Evolutionary conservation across 441 rosid species (phyloP).

Genomic region (Mallotus japonicus): DNA sequence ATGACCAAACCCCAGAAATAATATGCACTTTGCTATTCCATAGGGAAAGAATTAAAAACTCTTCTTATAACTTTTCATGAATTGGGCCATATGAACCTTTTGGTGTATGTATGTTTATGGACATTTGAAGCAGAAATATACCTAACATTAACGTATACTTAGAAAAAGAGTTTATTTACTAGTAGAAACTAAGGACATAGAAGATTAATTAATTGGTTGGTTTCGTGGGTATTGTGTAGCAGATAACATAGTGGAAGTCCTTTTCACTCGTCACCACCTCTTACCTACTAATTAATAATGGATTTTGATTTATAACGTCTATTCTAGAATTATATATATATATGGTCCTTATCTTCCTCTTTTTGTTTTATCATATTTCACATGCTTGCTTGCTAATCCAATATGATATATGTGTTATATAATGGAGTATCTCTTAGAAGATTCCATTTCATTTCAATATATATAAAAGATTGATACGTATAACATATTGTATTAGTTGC

Average conservation of each 20-base stretch:
- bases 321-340: neutral
- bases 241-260: slow-evolving; percentile 25
- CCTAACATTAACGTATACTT: neutral
- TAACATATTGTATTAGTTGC: no score
- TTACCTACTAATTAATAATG: slow-evolving; percentile 16
- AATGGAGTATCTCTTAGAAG: no score
- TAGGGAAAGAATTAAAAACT: neutral
- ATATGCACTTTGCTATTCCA: no score
- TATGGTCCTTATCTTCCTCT: slow-evolving; percentile 10
- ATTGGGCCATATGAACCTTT: neutral
- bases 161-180: neutral
- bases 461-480: no score
- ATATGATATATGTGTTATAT: neutral
- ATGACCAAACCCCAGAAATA: no score
- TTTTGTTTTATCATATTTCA: neutral
- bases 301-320: neutral
- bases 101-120: no score
- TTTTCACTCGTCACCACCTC: slow-evolving; percentile 12
- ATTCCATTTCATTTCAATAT: no score
- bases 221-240: neutral
- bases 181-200: neutral
- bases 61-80: neutral
- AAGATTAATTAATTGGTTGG: neutral
- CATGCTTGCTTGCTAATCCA: no score
- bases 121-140: neutral